Conservation (phyloP, 1,139 yeast genomes). For the Sugiyamaella castrensis region DNA sequence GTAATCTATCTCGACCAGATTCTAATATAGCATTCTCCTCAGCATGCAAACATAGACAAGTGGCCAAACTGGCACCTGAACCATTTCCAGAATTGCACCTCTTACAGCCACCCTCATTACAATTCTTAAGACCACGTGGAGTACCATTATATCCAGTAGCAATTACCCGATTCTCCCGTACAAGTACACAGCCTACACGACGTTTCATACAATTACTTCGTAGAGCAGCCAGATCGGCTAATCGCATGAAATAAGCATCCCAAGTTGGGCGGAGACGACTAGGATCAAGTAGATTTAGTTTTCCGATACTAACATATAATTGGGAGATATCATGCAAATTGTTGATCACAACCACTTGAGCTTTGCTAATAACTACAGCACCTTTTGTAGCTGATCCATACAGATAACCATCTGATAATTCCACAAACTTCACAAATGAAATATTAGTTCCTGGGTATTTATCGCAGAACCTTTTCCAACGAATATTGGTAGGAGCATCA, state of each 20-base stretch:
- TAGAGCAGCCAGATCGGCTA: conserved; percentile 90
- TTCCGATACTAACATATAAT: conserved; percentile 51
- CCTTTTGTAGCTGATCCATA: conserved; percentile 43
- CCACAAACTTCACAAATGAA: conserved; percentile 42
- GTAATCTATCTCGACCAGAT: conserved; percentile 86
- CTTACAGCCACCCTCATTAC: conserved; percentile 93
- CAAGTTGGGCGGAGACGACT: conserved; percentile 84
- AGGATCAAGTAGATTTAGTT: conserved; percentile 52
- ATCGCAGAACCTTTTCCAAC: conserved; percentile 48
- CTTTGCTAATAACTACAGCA: conserved; percentile 50
- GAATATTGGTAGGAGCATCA: conserved; percentile 64
- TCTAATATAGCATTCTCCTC: conserved; percentile 95
- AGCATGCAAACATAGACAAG: conserved; percentile 93
- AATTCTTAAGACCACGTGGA: conserved; percentile 79
- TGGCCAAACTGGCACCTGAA: conserved; percentile 67
- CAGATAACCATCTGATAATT: conserved; percentile 45
- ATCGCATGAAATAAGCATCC: conserved; percentile 92
- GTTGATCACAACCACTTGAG: conserved; percentile 62
- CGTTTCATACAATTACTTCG: conserved; percentile 96
- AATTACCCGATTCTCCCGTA: conserved; percentile 76
- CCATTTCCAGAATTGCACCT: conserved; percentile 63
- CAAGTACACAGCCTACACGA: conserved; percentile 93
- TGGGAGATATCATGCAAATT: conserved; percentile 48
- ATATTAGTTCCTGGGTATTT: conserved; percentile 2
- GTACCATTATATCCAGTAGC: conserved; percentile 99